Conservation (phyloP, 2,329 filamentous ascomycete species). For the Cyanodermella asteris region DNA sequence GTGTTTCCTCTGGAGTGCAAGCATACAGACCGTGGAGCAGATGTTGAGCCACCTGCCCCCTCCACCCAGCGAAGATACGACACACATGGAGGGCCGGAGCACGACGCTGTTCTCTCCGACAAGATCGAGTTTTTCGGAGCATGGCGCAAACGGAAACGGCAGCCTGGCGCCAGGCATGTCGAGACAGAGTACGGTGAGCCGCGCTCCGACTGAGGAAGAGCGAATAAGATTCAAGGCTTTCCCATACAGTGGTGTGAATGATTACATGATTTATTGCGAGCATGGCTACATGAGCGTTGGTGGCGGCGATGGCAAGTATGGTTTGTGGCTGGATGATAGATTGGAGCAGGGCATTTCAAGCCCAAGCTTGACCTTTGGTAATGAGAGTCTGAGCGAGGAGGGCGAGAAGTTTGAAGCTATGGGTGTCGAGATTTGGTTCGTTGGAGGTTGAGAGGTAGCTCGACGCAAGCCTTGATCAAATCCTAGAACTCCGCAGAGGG, state of each 20-base stretch:
- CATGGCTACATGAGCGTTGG: conserved; percentile 65
- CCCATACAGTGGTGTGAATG: conserved; percentile 85
- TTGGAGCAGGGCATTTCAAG: conserved; percentile 69
- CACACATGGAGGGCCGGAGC: conserved; percentile 40
- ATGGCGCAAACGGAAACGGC: too few relatives aligned
- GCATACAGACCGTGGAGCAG: conserved; percentile 29
- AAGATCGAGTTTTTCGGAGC: conserved; percentile 4
- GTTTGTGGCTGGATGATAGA: conserved; percentile 75
- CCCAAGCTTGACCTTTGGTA: conserved; percentile 76
- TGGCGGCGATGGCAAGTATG: conserved; percentile 75
- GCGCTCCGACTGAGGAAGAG: conserved; percentile 19
- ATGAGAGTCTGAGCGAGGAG: conserved; percentile 80
- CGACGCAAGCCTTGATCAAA: too few relatives aligned
- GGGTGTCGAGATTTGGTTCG: conserved; percentile 82
- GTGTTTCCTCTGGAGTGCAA: conserved; percentile 76
- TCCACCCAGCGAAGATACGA: conserved; percentile 44
- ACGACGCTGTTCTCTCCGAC: conserved; percentile 28
- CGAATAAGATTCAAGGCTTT: conserved; percentile 91
- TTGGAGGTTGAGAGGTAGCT: conserved; percentile 32
- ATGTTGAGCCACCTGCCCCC: conserved; percentile 34
- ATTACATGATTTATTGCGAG: conserved; percentile 92
- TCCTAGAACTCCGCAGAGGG: too few relatives aligned
- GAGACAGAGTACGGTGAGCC: conserved; percentile 1
- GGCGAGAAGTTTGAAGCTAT: conserved; percentile 80
- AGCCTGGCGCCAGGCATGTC: conserved; percentile 7